Base-by-base conservation (phyloP, 768 basidiomycete species). In the Daedalea quercina region DNA sequence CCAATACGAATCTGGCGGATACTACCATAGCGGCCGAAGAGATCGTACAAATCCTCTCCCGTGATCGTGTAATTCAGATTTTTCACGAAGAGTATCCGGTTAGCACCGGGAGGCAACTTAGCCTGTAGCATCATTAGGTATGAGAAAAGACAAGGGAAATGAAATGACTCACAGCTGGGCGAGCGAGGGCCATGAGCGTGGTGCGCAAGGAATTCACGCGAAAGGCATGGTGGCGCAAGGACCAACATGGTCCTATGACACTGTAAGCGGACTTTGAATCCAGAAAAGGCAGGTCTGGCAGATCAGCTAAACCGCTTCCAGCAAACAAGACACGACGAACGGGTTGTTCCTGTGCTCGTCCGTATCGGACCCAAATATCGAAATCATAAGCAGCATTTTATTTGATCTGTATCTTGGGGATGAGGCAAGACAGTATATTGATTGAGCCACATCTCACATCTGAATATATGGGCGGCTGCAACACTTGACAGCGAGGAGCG, bases 1-100 rank as follows among this genome's bases (percentile, higher is more conserved):
- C 95, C 95, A 58, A 96, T 84, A 57, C 95, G 82, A 57, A 99
- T 85, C 70, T 99, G 95, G 47, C 95, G 85, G 60, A 99, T 90
- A 62, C 90, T 90, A 44, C 95, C 95, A 73, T 98, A 99, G 57
- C 93, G 90, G 51, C 94, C 95, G 62, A 99, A 98, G 57, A 98
- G 76, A 73, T 98, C 95, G 69, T 97, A 97, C 60, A 97, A 69
- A 69, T 97, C 94, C 56, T 93, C 89, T 50, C 94, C 94, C 28
- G 85, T 92, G 59, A 93, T 93, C 68, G 85, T 84, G 71, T 94
- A 94, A 69, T 89, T 92, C 50, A 95, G 71, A 65, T 95, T 95
- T 70, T 94, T 94, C 24, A 94, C 90, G 62, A 93, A 95, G 41
- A 95, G 79, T 51, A 95, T 90, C 44, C 92, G 82, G 65, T 94